Evolutionary conservation across 768 basidiomycete genomes (phyloP), one percentile per base, ranked within the genome.

Genomic region (Lactifluus piperatus): DNA sequence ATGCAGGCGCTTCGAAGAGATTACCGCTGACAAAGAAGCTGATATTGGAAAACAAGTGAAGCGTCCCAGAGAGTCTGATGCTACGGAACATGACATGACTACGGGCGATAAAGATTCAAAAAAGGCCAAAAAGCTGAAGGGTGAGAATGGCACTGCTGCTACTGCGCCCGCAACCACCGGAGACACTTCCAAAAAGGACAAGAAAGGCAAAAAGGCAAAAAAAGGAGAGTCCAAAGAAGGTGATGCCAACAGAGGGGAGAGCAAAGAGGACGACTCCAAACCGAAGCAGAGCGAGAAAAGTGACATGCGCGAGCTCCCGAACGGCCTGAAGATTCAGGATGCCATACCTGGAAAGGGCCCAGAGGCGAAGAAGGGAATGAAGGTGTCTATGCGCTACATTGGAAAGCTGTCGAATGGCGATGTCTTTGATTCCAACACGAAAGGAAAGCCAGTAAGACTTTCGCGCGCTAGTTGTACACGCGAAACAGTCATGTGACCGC

Each of bases 311-410:
- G 79, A 80, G 63, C 74, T 92, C 53, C 71, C 83, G 2, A 83
- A 81, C 30, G 94, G 94, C 14, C 73, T 97, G 54, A 82, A 87
- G 71, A 75, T 91, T 63, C 73, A 79, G 63, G 95, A 98, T 70
- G 70, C 77, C 62, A 93, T 86, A 69, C 68, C 81, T 48, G 95
- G 95, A 46, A 81, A 80, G 1, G 95, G 95, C n/a, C 83, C 88
- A 37, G 77, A 79, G 67, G 93, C 90, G 18, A 97, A 94, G 77
- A 81, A 83, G 56, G 94, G 94, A 16, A 84, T 86, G 73, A 84
- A 76, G 44, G 79, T 97, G 50, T 76, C 76, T 54, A 90, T 98
- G 86, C 79, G 95, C 57, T 98, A 97, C 73, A 85, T 98, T 66
- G 95, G 95, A 64, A 95, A 94, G 75, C 77, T 97, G 44, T 71